phyloP scores from a whole-genome alignment of 129 eudicot species.

The carrot (Daucus carota) region DH1_v3.0 NC_030388.2:11746501-11747000 shows the following conservation, averaged over 20 bases:
- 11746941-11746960: background rate
- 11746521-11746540: background rate
- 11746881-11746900: background rate
- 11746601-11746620: background rate
- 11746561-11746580: background rate
- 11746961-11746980: background rate
- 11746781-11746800: background rate
- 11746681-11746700: too few species aligned
- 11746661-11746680: background rate
- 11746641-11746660: background rate
- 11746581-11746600: background rate
- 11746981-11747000: background rate
- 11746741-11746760: too few species aligned
- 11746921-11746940: background rate
- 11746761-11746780: too few species aligned
- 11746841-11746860: background rate
- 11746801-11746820: background rate
- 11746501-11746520: background rate
- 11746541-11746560: too few species aligned
- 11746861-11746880: too few species aligned
- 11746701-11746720: background rate
- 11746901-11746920: background rate
- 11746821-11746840: background rate
- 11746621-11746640: background rate
- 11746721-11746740: too few species aligned